Conservation (phyloP, 2,329 filamentous ascomycete genomes). For the Ophiobolus disseminans region DNA sequence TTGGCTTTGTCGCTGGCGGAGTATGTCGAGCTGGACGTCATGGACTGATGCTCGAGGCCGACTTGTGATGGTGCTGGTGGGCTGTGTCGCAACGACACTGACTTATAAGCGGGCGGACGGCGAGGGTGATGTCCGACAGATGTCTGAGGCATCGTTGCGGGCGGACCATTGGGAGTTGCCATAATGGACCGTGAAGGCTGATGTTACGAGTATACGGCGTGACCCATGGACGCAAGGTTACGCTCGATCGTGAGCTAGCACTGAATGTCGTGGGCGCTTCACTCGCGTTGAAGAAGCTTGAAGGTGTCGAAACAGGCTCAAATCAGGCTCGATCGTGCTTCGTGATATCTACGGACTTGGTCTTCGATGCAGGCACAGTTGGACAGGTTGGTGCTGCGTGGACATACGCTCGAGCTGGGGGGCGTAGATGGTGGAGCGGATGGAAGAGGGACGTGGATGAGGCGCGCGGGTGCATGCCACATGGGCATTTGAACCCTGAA, state of each 20-base stretch:
- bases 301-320: neutral
- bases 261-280: neutral
- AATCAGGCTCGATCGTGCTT: neutral
- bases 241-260: constrained; percentile 1
- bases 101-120: constrained; percentile 53
- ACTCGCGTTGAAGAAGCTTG: neutral
- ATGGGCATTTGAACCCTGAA: constrained; percentile 1
- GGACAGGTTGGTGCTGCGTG: neutral
- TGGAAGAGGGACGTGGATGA: constrained; percentile 3
- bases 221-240: constrained; percentile 21
- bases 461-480: constrained; percentile 12
- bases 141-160: constrained; percentile 22
- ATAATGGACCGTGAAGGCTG: constrained; percentile 4
- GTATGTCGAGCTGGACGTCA: constrained; percentile 31
- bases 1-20: constrained; percentile 47
- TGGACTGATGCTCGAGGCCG: constrained; percentile 11
- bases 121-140: constrained; percentile 42
- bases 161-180: constrained; percentile 32
- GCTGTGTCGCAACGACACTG: constrained; percentile 56
- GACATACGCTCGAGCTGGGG: neutral
- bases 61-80: constrained; percentile 23
- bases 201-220: constrained; percentile 18
- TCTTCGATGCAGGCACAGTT: neutral
- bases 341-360: neutral
- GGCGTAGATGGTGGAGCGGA: constrained; percentile 3